phyloP scores from a whole-genome alignment of 2,329 filamentous ascomycete species.

The Aspergillus aculeatinus region DNA sequence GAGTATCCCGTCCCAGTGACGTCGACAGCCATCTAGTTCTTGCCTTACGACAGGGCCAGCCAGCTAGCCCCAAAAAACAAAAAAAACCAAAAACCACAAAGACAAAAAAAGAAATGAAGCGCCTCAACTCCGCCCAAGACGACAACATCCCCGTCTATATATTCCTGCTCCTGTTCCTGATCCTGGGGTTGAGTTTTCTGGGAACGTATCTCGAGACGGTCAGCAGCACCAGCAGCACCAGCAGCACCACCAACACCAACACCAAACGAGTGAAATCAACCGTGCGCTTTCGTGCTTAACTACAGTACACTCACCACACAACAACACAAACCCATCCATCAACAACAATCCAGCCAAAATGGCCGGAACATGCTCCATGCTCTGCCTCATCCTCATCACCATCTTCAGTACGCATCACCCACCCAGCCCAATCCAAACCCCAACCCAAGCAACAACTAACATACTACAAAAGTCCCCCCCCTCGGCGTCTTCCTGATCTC shows the following conservation, averaged over 20 bases:
- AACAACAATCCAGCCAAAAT: slow-evolving; percentile 19
- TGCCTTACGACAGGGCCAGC: neutral
- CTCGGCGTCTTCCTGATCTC: slow-evolving; percentile 63
- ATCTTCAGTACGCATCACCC: slow-evolving; percentile 41
- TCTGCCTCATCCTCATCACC: slow-evolving; percentile 49
- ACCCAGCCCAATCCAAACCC: neutral
- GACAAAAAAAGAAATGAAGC: slow-evolving; percentile 21
- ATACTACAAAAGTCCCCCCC: slow-evolving; percentile 57
- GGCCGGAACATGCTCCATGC: slow-evolving; percentile 37
- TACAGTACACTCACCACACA: neutral
- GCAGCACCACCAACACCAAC: slow-evolving; percentile 7
- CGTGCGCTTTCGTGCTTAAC: neutral
- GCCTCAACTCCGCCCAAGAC: slow-evolving; percentile 23
- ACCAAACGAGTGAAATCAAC: slow-evolving; percentile 16
- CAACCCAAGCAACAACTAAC: neutral
- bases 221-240: slow-evolving; percentile 5
- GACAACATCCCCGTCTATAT: slow-evolving; percentile 29
- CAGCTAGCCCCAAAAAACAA: neutral
- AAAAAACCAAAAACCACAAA: slow-evolving; percentile 8
- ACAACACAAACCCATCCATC: neutral
- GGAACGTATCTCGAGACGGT: slow-evolving; percentile 18
- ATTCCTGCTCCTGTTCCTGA: slow-evolving; percentile 28
- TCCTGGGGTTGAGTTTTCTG: slow-evolving; percentile 28
- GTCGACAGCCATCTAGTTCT: slow-evolving; percentile 13
- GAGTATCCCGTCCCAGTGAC: slow-evolving; percentile 18